Percentiles rank a stretch among this genome's conserved stretches.
phyloP scores from a whole-genome alignment of 1,139 yeast species.

The Taphrina sp. region DNA sequence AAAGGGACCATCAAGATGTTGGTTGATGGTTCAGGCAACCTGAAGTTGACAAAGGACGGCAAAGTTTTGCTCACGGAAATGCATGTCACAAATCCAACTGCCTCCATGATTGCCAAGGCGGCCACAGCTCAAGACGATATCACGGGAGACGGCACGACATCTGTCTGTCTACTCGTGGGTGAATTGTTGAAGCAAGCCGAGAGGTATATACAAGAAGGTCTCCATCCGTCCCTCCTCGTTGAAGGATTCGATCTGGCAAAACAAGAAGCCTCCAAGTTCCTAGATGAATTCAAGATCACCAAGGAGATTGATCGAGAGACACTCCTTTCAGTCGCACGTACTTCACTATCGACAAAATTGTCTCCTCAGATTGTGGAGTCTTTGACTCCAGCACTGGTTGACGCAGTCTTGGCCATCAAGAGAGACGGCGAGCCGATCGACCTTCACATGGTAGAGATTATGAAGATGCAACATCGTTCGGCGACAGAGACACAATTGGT shows the following conservation, averaged over 20 bases:
- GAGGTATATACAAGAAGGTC: conserved; percentile 85
- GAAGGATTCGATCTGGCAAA: conserved; percentile 95
- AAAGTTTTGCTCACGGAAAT: conserved; percentile 88
- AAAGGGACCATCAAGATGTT: conserved; percentile 94
- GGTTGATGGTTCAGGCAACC: conserved; percentile 95
- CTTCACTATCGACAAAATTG: conserved; percentile 85
- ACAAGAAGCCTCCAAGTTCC: conserved; percentile 61
- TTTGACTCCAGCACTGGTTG: conserved; percentile 90
- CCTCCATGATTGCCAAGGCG: conserved; percentile 83
- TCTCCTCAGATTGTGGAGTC: conserved; percentile 70
- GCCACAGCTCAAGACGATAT: conserved; percentile 99
- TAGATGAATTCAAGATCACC: conserved; percentile 58
- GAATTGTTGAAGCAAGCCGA: conserved; percentile 93
- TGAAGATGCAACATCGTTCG: conserved; percentile 94
- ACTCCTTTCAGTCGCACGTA: conserved; percentile 83
- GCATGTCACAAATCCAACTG: conserved; percentile 99
- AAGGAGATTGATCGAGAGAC: conserved; percentile 72
- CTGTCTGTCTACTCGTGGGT: conserved; percentile 91
- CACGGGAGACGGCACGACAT: conserved; percentile 99
- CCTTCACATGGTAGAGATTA: conserved; percentile 95
- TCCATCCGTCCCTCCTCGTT: conserved; percentile 89
- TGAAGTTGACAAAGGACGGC: conserved; percentile 95
- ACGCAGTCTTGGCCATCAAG: conserved; percentile 82
- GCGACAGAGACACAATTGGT: conserved; percentile 80
- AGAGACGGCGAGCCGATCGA: conserved; percentile 60